Evolutionary conservation across 306 rosid species (phyloP).

Genomic region (Adenanthera pavonina): DNA sequence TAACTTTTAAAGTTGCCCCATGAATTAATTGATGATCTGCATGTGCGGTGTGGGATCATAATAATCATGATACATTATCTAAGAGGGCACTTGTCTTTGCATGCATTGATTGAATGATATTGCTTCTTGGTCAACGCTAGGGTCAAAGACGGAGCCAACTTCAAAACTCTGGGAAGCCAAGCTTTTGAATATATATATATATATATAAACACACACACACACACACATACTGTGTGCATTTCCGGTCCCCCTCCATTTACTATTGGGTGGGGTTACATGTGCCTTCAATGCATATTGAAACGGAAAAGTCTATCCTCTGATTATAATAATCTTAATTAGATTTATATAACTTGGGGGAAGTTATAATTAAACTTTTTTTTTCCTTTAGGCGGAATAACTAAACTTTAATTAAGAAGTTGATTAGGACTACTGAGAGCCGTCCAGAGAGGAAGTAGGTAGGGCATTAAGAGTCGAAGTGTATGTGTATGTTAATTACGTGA

Average conservation of each 20-base stretch:
- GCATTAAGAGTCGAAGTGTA: not conserved
- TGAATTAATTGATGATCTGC: slow-evolving; percentile 17
- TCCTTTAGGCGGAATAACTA: no score
- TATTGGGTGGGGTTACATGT: no score
- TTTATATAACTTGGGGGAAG: not conserved
- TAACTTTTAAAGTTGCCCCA: not conserved
- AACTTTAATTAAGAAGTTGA: not conserved
- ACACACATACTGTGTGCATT: no score
- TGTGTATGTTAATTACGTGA: not conserved
- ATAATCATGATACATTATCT: no score
- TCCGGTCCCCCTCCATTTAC: no score
- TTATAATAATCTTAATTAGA: not conserved
- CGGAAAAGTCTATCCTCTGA: no score
- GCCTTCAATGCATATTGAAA: no score
- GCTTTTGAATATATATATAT: no score
- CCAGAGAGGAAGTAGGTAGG: slow-evolving; percentile 2
- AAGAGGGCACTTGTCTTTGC: slow-evolving; percentile 21
- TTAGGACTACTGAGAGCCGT: not conserved
- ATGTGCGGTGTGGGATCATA: slow-evolving; percentile 13
- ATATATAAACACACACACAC: no score
- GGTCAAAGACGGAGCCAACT: not conserved
- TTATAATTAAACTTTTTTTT: no score
- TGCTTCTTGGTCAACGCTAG: slow-evolving; percentile 27
- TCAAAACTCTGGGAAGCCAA: no score
- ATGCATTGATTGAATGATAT: slow-evolving; percentile 36